Conservation (phyloP, 345 rosid species). For the Punica granatum region DNA sequence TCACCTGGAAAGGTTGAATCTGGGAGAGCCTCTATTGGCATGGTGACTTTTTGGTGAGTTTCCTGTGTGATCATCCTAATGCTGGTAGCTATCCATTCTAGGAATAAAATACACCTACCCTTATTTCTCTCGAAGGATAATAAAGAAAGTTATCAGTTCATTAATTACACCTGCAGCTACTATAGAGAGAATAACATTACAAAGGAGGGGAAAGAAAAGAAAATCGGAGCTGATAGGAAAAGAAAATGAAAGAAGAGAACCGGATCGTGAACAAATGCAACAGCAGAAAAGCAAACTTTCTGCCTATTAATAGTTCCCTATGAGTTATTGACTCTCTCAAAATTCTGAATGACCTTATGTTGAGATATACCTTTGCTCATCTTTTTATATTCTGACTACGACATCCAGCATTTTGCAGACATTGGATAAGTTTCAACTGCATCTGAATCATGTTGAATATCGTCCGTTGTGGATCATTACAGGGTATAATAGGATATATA, state of each 20-base stretch:
- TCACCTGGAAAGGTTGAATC: background rate
- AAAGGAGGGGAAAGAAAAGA: background rate
- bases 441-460: background rate
- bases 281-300: background rate
- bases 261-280: background rate
- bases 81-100: background rate
- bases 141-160: background rate
- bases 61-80: background rate
- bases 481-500: conserved; percentile 85
- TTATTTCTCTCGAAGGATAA: background rate
- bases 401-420: background rate
- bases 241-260: background rate
- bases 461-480: conserved; percentile 18
- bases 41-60: background rate
- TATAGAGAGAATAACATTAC: background rate
- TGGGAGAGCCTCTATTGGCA: background rate
- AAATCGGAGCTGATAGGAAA: background rate
- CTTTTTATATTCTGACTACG: background rate
- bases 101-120: background rate
- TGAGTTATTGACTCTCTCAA: background rate
- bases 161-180: background rate
- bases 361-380: background rate
- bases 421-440: background rate
- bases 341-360: background rate
- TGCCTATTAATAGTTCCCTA: background rate